Evolutionary conservation across 202 grass and related monocot genomes (phyloP).

Genomic region (Zoysia matrella): DNA sequence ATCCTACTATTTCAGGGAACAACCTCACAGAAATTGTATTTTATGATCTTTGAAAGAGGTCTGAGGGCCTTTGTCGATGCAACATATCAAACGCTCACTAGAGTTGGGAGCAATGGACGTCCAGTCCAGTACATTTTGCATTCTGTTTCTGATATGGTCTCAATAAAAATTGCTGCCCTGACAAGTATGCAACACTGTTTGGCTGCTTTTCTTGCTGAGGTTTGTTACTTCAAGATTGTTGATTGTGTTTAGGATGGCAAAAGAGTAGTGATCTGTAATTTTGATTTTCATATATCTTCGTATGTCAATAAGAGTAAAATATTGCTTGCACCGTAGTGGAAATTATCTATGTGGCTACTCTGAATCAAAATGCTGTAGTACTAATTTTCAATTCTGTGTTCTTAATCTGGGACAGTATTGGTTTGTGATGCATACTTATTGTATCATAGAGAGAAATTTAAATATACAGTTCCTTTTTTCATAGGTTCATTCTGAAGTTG

Average conservation of each 20-base stretch:
- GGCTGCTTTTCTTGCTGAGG: slow-evolving; percentile 88
- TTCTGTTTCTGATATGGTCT: slow-evolving; percentile 81
- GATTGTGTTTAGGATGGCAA: slow-evolving; percentile 10
- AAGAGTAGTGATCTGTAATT: neutral
- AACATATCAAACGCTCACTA: slow-evolving; percentile 62
- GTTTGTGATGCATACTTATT: slow-evolving; percentile 10
- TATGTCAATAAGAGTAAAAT: slow-evolving; percentile 26
- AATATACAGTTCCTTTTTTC: slow-evolving; percentile 19
- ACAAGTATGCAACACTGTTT: slow-evolving; percentile 70
- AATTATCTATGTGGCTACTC: slow-evolving; percentile 3
- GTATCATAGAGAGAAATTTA: slow-evolving; percentile 23
- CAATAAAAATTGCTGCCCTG: slow-evolving; percentile 69
- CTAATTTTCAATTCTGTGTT: slow-evolving; percentile 6
- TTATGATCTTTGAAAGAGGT: slow-evolving; percentile 97
- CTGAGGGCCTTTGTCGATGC: slow-evolving; percentile 75
- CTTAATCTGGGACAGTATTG: slow-evolving; percentile 21
- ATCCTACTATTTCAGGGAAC: slow-evolving; percentile 60
- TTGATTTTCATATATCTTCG: neutral
- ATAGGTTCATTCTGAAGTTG: slow-evolving; percentile 85
- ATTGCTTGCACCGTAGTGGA: neutral
- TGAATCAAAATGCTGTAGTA: slow-evolving; percentile 18
- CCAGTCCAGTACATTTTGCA: slow-evolving; percentile 68
- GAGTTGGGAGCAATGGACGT: slow-evolving; percentile 48
- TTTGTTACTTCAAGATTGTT: slow-evolving; percentile 46
- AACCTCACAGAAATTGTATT: slow-evolving; percentile 83